These are phyloP conservation scores for Tieghemostelium lacteum DNA, from an alignment of 78 protist species.

Conservation along the genomic window DNA sequence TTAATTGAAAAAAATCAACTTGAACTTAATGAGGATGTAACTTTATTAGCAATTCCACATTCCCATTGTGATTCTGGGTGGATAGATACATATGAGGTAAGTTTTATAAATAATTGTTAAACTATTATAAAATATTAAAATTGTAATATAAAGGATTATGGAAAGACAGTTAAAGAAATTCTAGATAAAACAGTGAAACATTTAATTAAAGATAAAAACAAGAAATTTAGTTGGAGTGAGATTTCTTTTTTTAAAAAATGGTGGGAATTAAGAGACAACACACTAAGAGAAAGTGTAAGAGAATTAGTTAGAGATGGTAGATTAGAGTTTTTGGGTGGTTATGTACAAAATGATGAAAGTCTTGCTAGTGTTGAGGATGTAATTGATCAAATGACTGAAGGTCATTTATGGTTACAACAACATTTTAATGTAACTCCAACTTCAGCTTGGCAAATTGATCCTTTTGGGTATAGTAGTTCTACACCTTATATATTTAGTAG, in stretches of 20 bases:
- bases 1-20: too few species aligned
- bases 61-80: constrained; percentile 87
- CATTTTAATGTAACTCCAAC: constrained; percentile 51
- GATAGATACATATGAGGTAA: constrained; percentile 71
- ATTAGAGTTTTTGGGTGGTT: constrained; percentile 85
- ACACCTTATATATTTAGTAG: constrained; percentile 42
- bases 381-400: constrained; percentile 89
- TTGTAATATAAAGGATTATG: neutral
- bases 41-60: too few species aligned
- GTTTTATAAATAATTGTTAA: constrained; percentile 17
- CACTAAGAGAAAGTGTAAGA: neutral
- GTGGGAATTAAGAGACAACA: constrained; percentile 39
- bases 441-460: constrained; percentile 92
- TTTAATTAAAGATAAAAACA: neutral
- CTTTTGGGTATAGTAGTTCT: constrained; percentile 86
- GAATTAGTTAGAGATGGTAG: constrained; percentile 50
- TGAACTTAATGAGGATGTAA: too few species aligned
- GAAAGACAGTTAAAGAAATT: neutral
- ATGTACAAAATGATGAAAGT: constrained; percentile 93
- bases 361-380: constrained; percentile 21
- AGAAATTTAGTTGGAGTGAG: constrained; percentile 22
- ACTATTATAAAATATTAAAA: constrained; percentile 21
- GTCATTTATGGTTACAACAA: constrained; percentile 80
- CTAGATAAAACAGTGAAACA: neutral
- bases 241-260: constrained; percentile 80